A percentile compares a stretch with the other conserved stretches of the same genome.
phyloP scores from a whole-genome alignment of 345 rosid species.

The Sisymbrium altissimum region DNA sequence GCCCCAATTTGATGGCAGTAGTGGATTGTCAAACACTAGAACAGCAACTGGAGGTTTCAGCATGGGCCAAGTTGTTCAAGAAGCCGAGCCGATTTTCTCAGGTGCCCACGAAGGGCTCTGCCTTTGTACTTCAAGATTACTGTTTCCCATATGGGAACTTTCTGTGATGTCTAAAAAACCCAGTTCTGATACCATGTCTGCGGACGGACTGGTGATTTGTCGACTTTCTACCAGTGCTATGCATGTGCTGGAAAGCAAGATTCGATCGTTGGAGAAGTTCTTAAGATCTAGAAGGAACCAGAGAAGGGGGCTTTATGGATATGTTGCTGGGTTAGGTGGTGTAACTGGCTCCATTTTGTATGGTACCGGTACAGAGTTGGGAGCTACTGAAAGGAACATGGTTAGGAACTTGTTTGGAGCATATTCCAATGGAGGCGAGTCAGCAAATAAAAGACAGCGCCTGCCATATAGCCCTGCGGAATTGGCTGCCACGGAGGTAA shows the following conservation, averaged over 20 bases:
- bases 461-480: slow-evolving; percentile 85
- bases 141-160: slow-evolving; percentile 94
- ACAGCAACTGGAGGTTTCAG: slow-evolving; percentile 88
- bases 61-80: slow-evolving; percentile 99
- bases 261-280: slow-evolving; percentile 83
- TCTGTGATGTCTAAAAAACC: slow-evolving; percentile 67
- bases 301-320: slow-evolving; percentile 94
- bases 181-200: slow-evolving; percentile 45
- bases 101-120: slow-evolving; percentile 96
- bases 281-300: slow-evolving; percentile 85
- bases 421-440: slow-evolving; percentile 57
- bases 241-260: slow-evolving; percentile 79
- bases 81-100: slow-evolving; percentile 90
- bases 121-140: slow-evolving; percentile 85
- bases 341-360: slow-evolving; percentile 85
- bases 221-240: slow-evolving; percentile 79
- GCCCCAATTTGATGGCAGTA: slow-evolving; percentile 90
- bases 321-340: slow-evolving; percentile 90
- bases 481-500: slow-evolving; percentile 92
- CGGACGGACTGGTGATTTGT: slow-evolving; percentile 59
- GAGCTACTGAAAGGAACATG: slow-evolving; percentile 67
- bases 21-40: slow-evolving; percentile 74
- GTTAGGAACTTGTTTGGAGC: slow-evolving; percentile 76
- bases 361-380: slow-evolving; percentile 65
- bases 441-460: slow-evolving; percentile 78